These are phyloP conservation scores for Sphagnum tenellum DNA, from an alignment of 225 moss, liverwort and hornwort species.

Conservation along the genomic window DNA sequence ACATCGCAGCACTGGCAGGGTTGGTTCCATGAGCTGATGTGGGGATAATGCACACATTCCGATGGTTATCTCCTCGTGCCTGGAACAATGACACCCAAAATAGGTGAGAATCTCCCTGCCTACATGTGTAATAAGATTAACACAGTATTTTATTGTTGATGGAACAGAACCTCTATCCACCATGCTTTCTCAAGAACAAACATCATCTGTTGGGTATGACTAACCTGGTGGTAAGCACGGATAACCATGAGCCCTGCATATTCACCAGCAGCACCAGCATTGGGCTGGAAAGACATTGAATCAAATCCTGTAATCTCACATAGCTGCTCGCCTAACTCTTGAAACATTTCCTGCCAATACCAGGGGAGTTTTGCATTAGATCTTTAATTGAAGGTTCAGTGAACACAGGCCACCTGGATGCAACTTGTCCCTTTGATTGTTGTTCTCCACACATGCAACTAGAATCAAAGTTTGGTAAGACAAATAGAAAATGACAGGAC, in stretches of 20 bases:
- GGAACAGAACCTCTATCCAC: too few species aligned
- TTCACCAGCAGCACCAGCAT: conserved; percentile 95
- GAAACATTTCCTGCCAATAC: conserved; percentile 67
- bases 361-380: neutral
- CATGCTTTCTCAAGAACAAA: too few species aligned
- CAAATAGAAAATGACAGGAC: neutral
- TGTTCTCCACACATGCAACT: too few species aligned
- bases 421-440: too few species aligned
- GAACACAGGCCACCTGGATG: neutral
- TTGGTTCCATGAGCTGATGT: conserved; percentile 93
- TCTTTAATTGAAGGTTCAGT: neutral
- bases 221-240: conserved; percentile 58
- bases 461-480: too few species aligned
- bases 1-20: conserved; percentile 98
- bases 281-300: conserved; percentile 92
- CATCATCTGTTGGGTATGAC: too few species aligned
- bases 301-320: conserved; percentile 97
- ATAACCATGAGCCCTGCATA: conserved; percentile 96
- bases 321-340: conserved; percentile 68
- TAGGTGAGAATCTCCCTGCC: too few species aligned
- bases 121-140: too few species aligned
- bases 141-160: too few species aligned
- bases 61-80: conserved; percentile 72
- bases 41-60: conserved; percentile 94
- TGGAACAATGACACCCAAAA: conserved; percentile 6